phyloP scores from a whole-genome alignment of 2,329 filamentous ascomycete species.

The Sporothrix euskadiensis region DNA sequence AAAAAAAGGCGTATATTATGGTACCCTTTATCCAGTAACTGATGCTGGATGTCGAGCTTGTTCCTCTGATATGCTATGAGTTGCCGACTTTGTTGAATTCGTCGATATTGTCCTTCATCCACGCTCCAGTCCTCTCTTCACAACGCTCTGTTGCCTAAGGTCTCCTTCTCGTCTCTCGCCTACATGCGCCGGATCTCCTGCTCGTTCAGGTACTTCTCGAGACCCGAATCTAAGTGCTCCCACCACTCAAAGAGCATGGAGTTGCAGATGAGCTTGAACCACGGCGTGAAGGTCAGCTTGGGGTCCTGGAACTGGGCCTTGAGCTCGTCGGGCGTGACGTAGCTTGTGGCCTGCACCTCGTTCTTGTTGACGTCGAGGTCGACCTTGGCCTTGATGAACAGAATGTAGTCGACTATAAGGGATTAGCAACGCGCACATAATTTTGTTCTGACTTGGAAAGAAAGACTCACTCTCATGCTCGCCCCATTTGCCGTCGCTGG shows the following conservation, averaged over 20 bases:
- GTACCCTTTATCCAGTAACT: neutral
- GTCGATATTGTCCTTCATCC: neutral
- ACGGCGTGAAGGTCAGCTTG: constrained; percentile 84
- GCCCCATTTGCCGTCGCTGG: constrained; percentile 96
- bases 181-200: constrained; percentile 83
- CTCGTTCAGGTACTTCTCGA: constrained; percentile 86
- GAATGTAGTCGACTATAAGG: constrained; percentile 84
- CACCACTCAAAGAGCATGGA: constrained; percentile 99
- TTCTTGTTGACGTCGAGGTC: constrained; percentile 80
- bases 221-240: constrained; percentile 74
- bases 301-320: constrained; percentile 83
- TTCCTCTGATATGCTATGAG: constrained; percentile 2
- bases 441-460: neutral
- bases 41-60: neutral
- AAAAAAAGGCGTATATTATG: constrained; percentile 2
- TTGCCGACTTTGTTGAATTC: constrained; percentile 8
- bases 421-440: neutral
- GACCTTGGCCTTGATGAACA: constrained; percentile 95
- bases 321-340: constrained; percentile 78
- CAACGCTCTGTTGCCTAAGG: neutral
- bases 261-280: constrained; percentile 99
- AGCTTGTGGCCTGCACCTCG: constrained; percentile 82
- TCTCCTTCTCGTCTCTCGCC: no score
- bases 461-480: constrained; percentile 85
- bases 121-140: neutral